Evolutionary conservation across 768 basidiomycete species (phyloP).

Genomic region (Tricholoma sp.): DNA sequence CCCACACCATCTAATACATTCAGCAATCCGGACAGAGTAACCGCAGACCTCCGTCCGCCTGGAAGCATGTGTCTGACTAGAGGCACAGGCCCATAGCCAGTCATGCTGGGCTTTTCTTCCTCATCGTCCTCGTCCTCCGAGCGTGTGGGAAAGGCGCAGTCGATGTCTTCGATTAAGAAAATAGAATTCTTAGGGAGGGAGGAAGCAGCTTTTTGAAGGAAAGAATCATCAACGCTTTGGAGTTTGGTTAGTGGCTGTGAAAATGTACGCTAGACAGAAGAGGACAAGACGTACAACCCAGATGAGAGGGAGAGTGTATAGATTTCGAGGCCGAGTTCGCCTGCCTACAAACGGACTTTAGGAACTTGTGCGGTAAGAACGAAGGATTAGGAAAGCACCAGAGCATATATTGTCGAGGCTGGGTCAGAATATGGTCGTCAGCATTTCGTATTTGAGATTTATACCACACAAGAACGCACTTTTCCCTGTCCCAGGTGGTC

Average conservation of each 20-base stretch:
- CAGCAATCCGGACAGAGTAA: slow-evolving; percentile 51
- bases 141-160: slow-evolving; percentile 51
- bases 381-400: slow-evolving; percentile 23
- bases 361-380: not conserved
- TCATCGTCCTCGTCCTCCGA: slow-evolving; percentile 32
- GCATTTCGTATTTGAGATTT: not conserved
- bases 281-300: slow-evolving; percentile 31
- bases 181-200: slow-evolving; percentile 49
- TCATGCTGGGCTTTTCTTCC: no score
- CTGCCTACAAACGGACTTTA: slow-evolving; percentile 27
- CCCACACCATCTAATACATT: slow-evolving; percentile 59
- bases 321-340: slow-evolving; percentile 80
- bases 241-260: not conserved
- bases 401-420: slow-evolving; percentile 52
- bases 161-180: slow-evolving; percentile 57
- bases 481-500: slow-evolving; percentile 61
- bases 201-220: slow-evolving; percentile 40
- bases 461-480: slow-evolving; percentile 27
- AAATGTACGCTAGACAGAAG: not conserved
- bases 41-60: slow-evolving; percentile 20
- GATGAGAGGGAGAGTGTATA: slow-evolving; percentile 56
- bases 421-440: slow-evolving; percentile 25
- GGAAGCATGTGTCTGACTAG: not conserved
- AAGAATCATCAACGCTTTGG: slow-evolving; percentile 44
- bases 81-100: no score